Conservation (phyloP, 768 basidiomycete species). For the Pulveroboletus sp. region DNA sequence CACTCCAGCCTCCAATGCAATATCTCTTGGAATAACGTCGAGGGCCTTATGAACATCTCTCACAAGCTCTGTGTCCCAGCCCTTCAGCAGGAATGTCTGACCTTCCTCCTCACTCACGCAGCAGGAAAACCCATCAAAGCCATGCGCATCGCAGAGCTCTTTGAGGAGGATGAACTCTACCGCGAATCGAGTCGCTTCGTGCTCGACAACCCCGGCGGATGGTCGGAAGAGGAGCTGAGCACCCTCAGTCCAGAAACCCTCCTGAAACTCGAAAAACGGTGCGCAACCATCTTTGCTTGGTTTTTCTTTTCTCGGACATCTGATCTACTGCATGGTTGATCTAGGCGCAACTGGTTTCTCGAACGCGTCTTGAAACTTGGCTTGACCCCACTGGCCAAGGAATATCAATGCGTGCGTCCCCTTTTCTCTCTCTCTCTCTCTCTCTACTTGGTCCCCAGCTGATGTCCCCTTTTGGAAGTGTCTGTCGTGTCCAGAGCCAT, state of each 20-base stretch:
- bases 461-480: slow-evolving; percentile 48
- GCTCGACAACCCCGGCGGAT: slow-evolving; percentile 87
- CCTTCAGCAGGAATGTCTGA: slow-evolving; percentile 78
- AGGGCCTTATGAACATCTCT: slow-evolving; percentile 85
- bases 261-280: slow-evolving; percentile 88
- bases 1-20: slow-evolving; percentile 74
- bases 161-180: slow-evolving; percentile 87
- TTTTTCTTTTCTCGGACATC: too few species aligned
- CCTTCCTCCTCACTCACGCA: slow-evolving; percentile 88
- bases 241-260: slow-evolving; percentile 81
- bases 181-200: slow-evolving; percentile 90
- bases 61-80: slow-evolving; percentile 84
- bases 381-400: slow-evolving; percentile 82
- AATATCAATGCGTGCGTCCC: slow-evolving; percentile 83
- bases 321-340: too few species aligned
- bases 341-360: slow-evolving; percentile 86
- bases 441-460: neutral
- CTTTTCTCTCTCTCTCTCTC: neutral
- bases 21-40: slow-evolving; percentile 94
- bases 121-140: slow-evolving; percentile 93
- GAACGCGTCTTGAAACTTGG: slow-evolving; percentile 93
- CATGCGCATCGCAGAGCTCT: slow-evolving; percentile 87
- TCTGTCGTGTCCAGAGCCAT: slow-evolving; percentile 76
- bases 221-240: slow-evolving; percentile 74
- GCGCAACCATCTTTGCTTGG: slow-evolving; percentile 1